These are phyloP conservation scores for Hypoxylon perforatum DNA, from an alignment of 495 filamentous ascomycete species.

Conservation along the genomic window DNA sequence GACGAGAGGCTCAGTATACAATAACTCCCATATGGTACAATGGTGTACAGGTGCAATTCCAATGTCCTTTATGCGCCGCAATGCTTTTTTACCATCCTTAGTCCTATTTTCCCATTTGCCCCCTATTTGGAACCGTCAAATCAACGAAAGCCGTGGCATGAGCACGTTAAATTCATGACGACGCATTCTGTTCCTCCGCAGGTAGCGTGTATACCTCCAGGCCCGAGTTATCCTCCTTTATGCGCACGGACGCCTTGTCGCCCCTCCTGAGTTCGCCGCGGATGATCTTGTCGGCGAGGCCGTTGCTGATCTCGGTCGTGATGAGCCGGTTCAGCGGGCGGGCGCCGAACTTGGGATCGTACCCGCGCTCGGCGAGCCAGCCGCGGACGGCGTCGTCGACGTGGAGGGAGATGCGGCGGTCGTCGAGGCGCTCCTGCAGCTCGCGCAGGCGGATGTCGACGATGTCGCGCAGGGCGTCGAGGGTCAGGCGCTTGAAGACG, in stretches of 20 bases:
- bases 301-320: slow-evolving; percentile 86
- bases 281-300: slow-evolving; percentile 90
- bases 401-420: slow-evolving; percentile 81
- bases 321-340: slow-evolving; percentile 94
- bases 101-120: slow-evolving; percentile 1
- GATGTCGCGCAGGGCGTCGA: slow-evolving; percentile 84
- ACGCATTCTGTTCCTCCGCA: slow-evolving; percentile 14
- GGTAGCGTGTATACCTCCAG: slow-evolving; percentile 52
- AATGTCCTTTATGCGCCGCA: neutral
- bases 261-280: slow-evolving; percentile 81
- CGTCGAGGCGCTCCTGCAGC: slow-evolving; percentile 83
- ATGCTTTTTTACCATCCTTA: neutral
- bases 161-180: neutral
- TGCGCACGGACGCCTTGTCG: slow-evolving; percentile 73
- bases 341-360: slow-evolving; percentile 91
- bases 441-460: slow-evolving; percentile 92
- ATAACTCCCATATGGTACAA: slow-evolving; percentile 8
- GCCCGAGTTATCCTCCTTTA: slow-evolving; percentile 66
- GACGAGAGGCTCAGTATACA: slow-evolving; percentile 20
- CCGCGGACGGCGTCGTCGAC: slow-evolving; percentile 77
- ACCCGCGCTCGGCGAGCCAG: slow-evolving; percentile 89
- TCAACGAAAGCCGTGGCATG: slow-evolving; percentile 11
- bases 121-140: neutral
- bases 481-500: slow-evolving; percentile 86
- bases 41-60: neutral